Evolutionary conservation across 768 basidiomycete species (phyloP), one percentile per base, ranked within the genome.

Genomic region (Tulasnella sp.): DNA sequence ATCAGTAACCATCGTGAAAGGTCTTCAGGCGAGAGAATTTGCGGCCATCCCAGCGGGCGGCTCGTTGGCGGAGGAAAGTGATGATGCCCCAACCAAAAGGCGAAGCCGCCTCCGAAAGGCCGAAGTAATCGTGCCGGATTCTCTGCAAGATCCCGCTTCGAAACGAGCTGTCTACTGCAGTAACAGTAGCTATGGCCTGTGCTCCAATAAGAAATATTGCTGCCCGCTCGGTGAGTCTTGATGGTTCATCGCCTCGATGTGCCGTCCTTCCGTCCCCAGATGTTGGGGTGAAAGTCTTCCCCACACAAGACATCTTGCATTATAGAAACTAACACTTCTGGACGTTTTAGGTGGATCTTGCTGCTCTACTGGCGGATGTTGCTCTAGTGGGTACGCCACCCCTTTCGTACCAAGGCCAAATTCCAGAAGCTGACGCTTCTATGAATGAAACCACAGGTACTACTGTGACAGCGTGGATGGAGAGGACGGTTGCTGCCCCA

Each of bases 221-320:
- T 35, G 35, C 51, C 74, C n/a, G n/a, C n/a, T n/a, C n/a, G 74
- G 74, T 75, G 29, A 75, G 74, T 74, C 16, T 18, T 18, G 40
- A 32, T 67, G 4, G 57, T 67, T 15, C 32, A 32, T 5, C 32
- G 5, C 32, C 4, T 48, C 18, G 5, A 20, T 20, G 11, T 26
- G 23, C 11, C 13, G 5, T 11, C 35, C 73, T 10, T 44, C n/a
- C 7, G 20, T 44, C 26, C 7, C 18, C 11, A n/a, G 35, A n/a
- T 26, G 3, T 7, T 48, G 5, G 44, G 2, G 5, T 16, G 10
- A 29, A 6, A 32, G 29, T 70, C 15, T 6, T 48, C 46, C 15
- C 46, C 3, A 48, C 15, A 48, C 7, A 40, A 40, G 40, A n/a
- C 40, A 40, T 40, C 40, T 40, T 40, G 10, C 10, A 40, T 40